A percentile compares a stretch with the other conserved stretches of the same genome.
Conservation (phyloP, 371 early-diverging fungal genomes). For the Amoeboaphelidium protococcarum region DNA sequence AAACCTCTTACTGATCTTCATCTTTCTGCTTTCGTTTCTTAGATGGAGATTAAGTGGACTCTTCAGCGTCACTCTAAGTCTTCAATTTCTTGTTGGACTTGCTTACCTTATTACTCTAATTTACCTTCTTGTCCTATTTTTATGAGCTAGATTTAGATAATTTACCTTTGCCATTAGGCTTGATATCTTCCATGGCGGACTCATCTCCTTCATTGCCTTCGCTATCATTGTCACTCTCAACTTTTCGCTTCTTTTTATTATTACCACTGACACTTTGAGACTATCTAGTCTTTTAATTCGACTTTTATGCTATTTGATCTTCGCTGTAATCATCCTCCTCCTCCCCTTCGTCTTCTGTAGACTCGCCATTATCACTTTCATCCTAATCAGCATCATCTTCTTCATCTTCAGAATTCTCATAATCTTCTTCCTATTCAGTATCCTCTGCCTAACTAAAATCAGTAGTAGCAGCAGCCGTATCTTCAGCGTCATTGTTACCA, state of each 20-base stretch:
- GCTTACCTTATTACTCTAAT: neutral
- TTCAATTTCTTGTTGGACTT: neutral
- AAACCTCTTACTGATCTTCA: conserved; percentile 1
- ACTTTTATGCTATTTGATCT: conserved; percentile 8
- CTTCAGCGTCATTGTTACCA: neutral
- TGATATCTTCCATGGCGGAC: neutral
- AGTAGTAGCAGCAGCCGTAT: neutral
- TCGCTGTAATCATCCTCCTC: conserved; percentile 13
- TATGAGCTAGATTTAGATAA: neutral
- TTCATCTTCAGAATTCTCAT: conserved; percentile 16
- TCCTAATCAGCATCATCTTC: conserved; percentile 15
- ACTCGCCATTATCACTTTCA: conserved; percentile 10
- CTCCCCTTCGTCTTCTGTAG: conserved; percentile 24
- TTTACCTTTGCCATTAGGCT: neutral
- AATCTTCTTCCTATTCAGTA: neutral
- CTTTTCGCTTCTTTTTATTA: neutral
- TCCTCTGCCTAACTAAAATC: neutral
- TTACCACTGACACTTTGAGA: no score
- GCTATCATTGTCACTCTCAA: neutral
- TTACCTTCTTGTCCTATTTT: neutral
- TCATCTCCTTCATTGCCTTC: neutral
- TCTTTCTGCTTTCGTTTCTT: neutral
- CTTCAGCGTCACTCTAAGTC: neutral
- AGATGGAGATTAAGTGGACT: neutral
- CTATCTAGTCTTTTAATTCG: no score